phyloP scores from a whole-genome alignment of 441 rosid genomes.

The Croton setiger region DNA sequence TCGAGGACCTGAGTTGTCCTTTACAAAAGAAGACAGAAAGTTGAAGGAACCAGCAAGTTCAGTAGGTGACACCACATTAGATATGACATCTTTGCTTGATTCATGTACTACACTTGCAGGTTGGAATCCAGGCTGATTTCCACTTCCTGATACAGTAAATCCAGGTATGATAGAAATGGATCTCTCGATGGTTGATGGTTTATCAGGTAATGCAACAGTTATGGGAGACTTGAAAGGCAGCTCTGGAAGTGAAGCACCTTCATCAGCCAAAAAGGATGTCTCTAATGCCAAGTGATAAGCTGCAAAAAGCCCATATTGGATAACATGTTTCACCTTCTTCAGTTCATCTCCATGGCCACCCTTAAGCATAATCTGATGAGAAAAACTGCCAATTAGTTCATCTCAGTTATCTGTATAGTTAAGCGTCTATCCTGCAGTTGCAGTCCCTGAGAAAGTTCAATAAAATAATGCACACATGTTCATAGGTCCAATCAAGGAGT shows the following conservation, averaged over 20 bases:
- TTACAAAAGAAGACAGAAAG: conserved; percentile 24
- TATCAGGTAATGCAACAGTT: conserved; percentile 75
- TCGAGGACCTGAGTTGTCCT: conserved; percentile 26
- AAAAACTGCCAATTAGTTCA: conserved; percentile 12
- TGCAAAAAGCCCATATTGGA: conserved; percentile 94
- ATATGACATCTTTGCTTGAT: conserved; percentile 35
- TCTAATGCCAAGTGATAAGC: conserved; percentile 94
- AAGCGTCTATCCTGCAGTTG: background rate
- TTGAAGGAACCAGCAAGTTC: conserved; percentile 25
- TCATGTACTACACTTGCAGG: conserved; percentile 34
- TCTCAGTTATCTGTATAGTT: conserved; percentile 6
- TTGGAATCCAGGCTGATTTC: conserved; percentile 41
- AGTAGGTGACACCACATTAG: conserved; percentile 32
- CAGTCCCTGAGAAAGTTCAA: background rate
- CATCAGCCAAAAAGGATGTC: conserved; percentile 97
- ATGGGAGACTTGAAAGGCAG: conserved; percentile 74
- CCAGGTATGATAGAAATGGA: conserved; percentile 88
- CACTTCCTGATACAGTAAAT: conserved; percentile 47
- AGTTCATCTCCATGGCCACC: conserved; percentile 82
- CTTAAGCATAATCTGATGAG: conserved; percentile 76
- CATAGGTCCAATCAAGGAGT: conserved; percentile 2
- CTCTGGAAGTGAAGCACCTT: conserved; percentile 90
- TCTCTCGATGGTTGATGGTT: conserved; percentile 58
- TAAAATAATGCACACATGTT: background rate
- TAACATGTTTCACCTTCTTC: conserved; percentile 93